A percentile compares a stretch with the other conserved stretches of the same genome.
phyloP scores from a whole-genome alignment of 169 alveolate species.

The Plasmodium blacklocki region DNA sequence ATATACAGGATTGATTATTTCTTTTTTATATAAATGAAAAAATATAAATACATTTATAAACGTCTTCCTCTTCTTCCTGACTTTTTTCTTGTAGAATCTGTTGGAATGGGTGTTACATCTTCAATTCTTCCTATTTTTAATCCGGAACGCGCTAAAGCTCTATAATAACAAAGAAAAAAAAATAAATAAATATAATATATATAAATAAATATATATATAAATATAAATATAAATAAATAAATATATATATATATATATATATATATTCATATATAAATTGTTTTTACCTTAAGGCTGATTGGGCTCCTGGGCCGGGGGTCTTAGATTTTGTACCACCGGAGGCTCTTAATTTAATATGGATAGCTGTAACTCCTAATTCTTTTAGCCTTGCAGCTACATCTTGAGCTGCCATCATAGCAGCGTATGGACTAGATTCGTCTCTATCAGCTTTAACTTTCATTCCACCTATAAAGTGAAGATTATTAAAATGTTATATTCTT shows the following conservation, averaged over 20 bases:
- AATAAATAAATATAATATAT: not conserved
- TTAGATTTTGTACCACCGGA: constrained; percentile 97
- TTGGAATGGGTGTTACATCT: constrained; percentile 99
- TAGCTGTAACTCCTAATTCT: constrained; percentile 98
- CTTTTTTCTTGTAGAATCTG: constrained; percentile 98
- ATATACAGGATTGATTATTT: not conserved
- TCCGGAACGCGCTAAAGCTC: constrained; percentile 99
- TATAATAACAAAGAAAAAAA: constrained; percentile 18
- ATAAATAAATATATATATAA: not conserved
- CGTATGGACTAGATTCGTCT: constrained; percentile 99
- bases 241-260: not conserved
- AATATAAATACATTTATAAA: constrained; percentile 84
- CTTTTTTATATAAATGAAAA: constrained; percentile 9
- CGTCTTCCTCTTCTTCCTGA: constrained; percentile 99
- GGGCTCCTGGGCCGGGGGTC: constrained; percentile 99
- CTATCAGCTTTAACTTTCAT: constrained; percentile 99
- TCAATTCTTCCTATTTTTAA: constrained; percentile 99
- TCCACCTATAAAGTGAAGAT: constrained; percentile 90
- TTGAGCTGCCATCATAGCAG: constrained; percentile 99
- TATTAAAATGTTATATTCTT: not conserved
- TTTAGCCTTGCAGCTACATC: constrained; percentile 97
- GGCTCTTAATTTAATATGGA: constrained; percentile 99
- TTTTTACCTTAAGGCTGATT: constrained; percentile 94
- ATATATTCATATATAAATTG: not conserved
- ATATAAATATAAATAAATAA: not conserved